Conservation (phyloP, 208 protist genomes). For the Trypanosoma vivax region DNA sequence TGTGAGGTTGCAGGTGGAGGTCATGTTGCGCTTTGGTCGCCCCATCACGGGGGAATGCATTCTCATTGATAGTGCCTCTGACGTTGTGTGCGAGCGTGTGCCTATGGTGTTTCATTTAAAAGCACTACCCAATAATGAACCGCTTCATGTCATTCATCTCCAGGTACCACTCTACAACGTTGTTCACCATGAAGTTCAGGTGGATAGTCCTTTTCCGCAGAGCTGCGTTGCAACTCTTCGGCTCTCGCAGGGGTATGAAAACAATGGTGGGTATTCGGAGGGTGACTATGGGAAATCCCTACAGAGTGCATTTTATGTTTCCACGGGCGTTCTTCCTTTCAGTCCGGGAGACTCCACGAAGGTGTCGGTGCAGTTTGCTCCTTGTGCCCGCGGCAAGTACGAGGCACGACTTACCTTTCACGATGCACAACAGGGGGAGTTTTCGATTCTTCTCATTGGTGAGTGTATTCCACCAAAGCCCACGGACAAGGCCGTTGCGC, state of each 20-base stretch:
- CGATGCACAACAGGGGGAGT: conserved; percentile 87
- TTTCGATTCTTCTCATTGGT: conserved; percentile 74
- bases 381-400: conserved; percentile 75
- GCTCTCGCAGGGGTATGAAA: conserved; percentile 56
- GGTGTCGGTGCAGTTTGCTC: conserved; percentile 76
- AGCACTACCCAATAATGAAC: conserved; percentile 58
- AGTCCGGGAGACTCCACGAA: conserved; percentile 48
- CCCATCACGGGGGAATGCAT: conserved; percentile 51
- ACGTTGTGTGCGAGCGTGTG: conserved; percentile 35
- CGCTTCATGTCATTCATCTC: conserved; percentile 55
- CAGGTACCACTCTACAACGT: conserved; percentile 74
- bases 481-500: conserved; percentile 36
- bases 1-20: conserved; percentile 40
- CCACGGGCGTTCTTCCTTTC: conserved; percentile 70
- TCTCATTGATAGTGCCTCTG: conserved; percentile 48
- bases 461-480: conserved; percentile 51
- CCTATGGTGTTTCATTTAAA: conserved; percentile 69
- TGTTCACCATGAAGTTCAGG: conserved; percentile 52
- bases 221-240: conserved; percentile 75
- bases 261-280: conserved; percentile 32
- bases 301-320: conserved; percentile 55
- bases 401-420: conserved; percentile 67
- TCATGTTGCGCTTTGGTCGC: conserved; percentile 67
- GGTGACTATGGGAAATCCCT: conserved; percentile 26
- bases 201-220: conserved; percentile 76